phyloP scores from a whole-genome alignment of 306 rosid genomes.

The Trifolium fragiferum region DNA sequence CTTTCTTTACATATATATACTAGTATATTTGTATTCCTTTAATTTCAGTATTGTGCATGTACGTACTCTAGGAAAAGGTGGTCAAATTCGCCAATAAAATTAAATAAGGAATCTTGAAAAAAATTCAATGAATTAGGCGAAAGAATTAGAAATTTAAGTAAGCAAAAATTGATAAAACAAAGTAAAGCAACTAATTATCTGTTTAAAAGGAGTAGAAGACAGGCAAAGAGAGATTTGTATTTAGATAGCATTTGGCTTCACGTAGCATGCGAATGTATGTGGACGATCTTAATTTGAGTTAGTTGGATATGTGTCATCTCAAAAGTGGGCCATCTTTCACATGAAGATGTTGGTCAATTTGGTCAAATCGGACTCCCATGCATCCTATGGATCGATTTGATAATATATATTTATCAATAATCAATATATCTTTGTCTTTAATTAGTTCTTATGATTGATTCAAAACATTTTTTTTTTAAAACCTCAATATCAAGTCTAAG shows the following conservation, averaged over 20 bases:
- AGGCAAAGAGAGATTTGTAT: constrained; percentile 24
- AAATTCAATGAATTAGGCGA: background rate
- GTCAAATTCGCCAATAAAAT: background rate
- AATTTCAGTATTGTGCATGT: background rate
- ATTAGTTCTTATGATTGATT: background rate
- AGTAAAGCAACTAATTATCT: background rate
- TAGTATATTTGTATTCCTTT: too few species aligned
- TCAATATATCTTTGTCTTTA: background rate
- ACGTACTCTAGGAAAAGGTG: background rate
- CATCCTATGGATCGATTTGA: background rate
- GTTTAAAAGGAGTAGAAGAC: constrained; percentile 13
- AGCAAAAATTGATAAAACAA: background rate
- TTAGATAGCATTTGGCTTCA: constrained; percentile 37
- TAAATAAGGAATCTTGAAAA: background rate
- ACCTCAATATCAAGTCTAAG: too few species aligned
- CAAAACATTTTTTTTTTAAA: too few species aligned
- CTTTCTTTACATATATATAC: background rate
- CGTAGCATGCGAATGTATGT: constrained; percentile 40
- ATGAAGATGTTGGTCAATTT: background rate
- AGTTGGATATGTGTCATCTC: constrained; percentile 38
- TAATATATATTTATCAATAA: background rate
- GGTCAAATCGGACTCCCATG: background rate
- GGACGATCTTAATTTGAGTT: constrained; percentile 42
- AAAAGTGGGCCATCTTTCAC: constrained; percentile 40
- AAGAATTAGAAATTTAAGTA: background rate